Evolutionary conservation across 2,329 filamentous ascomycete species (phyloP), one percentile per base, ranked within the genome.

Genomic region (Cadophora malorum): DNA sequence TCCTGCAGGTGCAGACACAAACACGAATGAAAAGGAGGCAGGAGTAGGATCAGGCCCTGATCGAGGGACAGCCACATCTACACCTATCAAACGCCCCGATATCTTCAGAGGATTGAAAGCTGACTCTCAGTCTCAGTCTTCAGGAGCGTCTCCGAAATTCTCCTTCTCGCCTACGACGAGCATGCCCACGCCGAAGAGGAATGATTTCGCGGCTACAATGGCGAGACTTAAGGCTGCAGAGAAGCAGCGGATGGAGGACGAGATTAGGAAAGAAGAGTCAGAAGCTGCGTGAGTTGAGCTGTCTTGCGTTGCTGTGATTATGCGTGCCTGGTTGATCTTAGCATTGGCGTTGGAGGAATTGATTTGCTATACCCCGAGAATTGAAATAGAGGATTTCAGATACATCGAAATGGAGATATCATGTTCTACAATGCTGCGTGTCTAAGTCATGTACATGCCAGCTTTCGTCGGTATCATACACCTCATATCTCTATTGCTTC

Each of bases 181-280:
- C 55, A 74, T 71, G 12, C 66, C 71, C 9, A 75, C 72, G 56
- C 72, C 71, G 12, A 72, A 72, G 60, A 72, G 72, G 70, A 76
- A 72, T 50, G 76, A 78, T 63, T 77, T 78, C 67, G 74, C 80
- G 41, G 75, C 79, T 58, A 88, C 84, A 1, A 81, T 88, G 79
- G 88, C 85, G 68, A 81, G 85, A 66, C 71, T 89, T 50, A 84
- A 85, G 71, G 86, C 83, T 66, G 86, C 86, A 28, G 86, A 88
- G 75, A 83, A 81, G 66, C 82, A 80, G 72, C 80, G 81, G 38
- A 69, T 86, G 14, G 85, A 86, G 69, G 85, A 86, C 63, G 82
- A 88, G 70, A 81, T 86, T 65, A 75, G 79, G 53, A 81, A 80
- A 72, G 60, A 82, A 69, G 84, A 86, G 62, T 76, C 77, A 52